Percentiles rank a stretch among this genome's conserved stretches.
Evolutionary conservation across 2,329 filamentous ascomycete species (phyloP).

Genomic region (Penicillium occitanis): DNA sequence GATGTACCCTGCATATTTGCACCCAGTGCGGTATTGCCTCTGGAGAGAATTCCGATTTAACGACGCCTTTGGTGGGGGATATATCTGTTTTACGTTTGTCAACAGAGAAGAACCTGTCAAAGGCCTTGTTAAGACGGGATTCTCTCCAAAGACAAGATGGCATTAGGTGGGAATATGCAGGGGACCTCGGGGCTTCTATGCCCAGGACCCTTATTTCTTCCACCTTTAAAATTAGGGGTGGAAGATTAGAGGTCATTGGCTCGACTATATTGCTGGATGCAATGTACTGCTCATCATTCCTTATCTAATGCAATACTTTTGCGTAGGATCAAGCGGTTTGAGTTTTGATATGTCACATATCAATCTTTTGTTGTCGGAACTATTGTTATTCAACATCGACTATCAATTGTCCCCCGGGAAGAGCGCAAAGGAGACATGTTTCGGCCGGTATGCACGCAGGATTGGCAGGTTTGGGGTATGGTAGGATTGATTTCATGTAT

Average conservation of each 20-base stretch:
- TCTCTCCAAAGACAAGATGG: background rate
- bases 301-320: constrained; percentile 1
- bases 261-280: background rate
- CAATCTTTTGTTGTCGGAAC: background rate
- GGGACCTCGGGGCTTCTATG: background rate
- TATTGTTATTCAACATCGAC: background rate
- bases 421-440: background rate
- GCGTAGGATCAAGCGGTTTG: background rate
- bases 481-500: background rate
- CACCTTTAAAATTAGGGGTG: background rate
- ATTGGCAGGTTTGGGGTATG: background rate
- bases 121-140: background rate
- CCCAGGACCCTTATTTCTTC: background rate
- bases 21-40: background rate
- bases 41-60: background rate
- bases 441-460: background rate
- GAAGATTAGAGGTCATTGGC: background rate
- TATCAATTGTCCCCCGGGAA: background rate
- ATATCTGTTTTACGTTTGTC: background rate
- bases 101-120: background rate
- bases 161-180: background rate
- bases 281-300: background rate
- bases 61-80: background rate
- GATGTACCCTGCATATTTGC: background rate
- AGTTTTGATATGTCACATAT: background rate